Percentiles rank a stretch among this genome's conserved stretches.
phyloP scores from a whole-genome alignment of 148 eudicot genomes.

The Cornus suecica region DNA sequence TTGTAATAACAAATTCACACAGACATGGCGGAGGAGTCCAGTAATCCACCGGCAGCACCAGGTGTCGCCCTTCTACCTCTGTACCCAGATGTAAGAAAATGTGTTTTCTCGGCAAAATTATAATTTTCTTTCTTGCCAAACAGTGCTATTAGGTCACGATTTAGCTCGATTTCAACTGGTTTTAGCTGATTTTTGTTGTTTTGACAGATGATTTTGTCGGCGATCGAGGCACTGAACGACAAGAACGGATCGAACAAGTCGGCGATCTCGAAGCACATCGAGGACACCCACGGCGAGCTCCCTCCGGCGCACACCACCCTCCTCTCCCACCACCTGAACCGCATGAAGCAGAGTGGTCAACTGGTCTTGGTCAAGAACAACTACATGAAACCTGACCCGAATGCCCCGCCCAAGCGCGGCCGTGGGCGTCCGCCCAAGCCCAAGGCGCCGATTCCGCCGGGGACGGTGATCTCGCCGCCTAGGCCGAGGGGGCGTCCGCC shows the following conservation, averaged over 20 bases:
- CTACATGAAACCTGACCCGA: constrained; percentile 50
- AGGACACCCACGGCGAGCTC: constrained; percentile 44
- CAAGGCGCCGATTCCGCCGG: constrained; percentile 18
- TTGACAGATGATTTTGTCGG: constrained; percentile 60
- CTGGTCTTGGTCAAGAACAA: constrained; percentile 59
- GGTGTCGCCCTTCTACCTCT: constrained; percentile 18
- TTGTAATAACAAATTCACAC: neutral
- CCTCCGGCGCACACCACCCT: constrained; percentile 68
- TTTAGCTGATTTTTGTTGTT: neutral
- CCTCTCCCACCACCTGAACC: constrained; percentile 58
- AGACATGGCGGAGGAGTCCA: constrained; percentile 10
- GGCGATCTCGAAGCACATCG: constrained; percentile 59
- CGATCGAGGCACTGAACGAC: constrained; percentile 46
- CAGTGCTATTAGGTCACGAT: neutral
- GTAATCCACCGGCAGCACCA: constrained; percentile 6
- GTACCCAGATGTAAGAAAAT: constrained; percentile 32
- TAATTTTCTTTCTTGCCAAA: neutral
- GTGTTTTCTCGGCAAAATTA: neutral
- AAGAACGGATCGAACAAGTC: constrained; percentile 60
- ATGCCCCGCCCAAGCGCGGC: constrained; percentile 33
- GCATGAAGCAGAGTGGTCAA: constrained; percentile 46
- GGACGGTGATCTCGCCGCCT: constrained; percentile 22
- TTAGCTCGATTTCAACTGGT: neutral
- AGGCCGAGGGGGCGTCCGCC: constrained; percentile 57
- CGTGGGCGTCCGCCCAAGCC: constrained; percentile 71